A percentile compares a stretch with the other conserved stretches of the same genome.
Conservation (phyloP, 1,139 yeast species). For the Taphrina pruni region DNA sequence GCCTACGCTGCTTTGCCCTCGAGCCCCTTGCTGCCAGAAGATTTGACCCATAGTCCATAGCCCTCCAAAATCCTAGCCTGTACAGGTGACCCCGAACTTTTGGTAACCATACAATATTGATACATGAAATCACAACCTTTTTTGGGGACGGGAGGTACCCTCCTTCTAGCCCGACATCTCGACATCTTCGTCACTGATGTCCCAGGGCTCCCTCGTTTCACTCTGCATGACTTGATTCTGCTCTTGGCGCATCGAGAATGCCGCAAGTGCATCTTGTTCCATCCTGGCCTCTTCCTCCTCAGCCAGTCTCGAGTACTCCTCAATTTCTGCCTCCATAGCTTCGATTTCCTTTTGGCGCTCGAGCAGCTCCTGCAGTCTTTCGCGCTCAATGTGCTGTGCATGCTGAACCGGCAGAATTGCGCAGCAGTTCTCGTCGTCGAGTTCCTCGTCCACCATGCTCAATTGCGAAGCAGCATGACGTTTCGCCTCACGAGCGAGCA, state of each 20-base stretch:
- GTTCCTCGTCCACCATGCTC: slow-evolving; percentile 15
- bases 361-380: slow-evolving; percentile 17
- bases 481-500: slow-evolving; percentile 23
- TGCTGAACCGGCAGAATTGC: slow-evolving; percentile 25
- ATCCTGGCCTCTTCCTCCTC: slow-evolving; percentile 26
- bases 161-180: slow-evolving; percentile 16
- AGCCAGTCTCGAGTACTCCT: slow-evolving; percentile 27
- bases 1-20: neutral
- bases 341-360: slow-evolving; percentile 25
- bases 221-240: slow-evolving; percentile 20
- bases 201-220: slow-evolving; percentile 24
- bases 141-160: neutral
- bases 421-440: slow-evolving; percentile 26
- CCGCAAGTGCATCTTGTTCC: slow-evolving; percentile 11
- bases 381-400: slow-evolving; percentile 30
- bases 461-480: slow-evolving; percentile 25
- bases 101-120: slow-evolving; percentile 4
- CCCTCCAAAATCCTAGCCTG: neutral
- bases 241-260: slow-evolving; percentile 20
- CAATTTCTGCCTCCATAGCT: slow-evolving; percentile 32
- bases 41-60: too few species aligned
- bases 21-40: too few species aligned
- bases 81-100: neutral
- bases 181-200: slow-evolving; percentile 32
- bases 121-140: slow-evolving; percentile 9